phyloP scores from a whole-genome alignment of 306 rosid species.

The Acacia crassicarpa region DNA sequence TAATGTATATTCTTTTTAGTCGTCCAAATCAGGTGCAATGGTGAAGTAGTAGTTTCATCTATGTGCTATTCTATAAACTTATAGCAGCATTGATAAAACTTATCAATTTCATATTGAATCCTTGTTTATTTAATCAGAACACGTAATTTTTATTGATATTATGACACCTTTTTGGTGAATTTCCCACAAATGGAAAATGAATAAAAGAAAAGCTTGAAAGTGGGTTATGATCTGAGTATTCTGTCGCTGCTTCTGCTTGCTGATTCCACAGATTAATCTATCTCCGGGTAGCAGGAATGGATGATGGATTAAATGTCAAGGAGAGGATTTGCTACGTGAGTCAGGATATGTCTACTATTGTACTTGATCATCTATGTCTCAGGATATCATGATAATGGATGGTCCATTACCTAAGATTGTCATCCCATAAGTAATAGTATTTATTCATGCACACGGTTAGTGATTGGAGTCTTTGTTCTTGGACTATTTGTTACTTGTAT shows the following conservation, averaged over 20 bases:
- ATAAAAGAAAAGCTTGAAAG: not conserved
- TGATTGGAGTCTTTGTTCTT: conserved; percentile 14
- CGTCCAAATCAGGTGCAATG: conserved; percentile 3
- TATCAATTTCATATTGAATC: conserved; percentile 1
- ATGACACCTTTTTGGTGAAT: conserved; percentile 26
- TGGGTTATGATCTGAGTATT: conserved; percentile 18
- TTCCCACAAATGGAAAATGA: conserved; percentile 20
- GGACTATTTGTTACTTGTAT: conserved; percentile 18
- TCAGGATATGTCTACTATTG: conserved; percentile 24
- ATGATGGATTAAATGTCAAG: conserved; percentile 83
- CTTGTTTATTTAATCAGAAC: conserved; percentile 15
- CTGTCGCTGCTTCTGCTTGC: conserved; percentile 28
- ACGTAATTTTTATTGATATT: not conserved
- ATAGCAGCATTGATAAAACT: not conserved
- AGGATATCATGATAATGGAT: conserved; percentile 24
- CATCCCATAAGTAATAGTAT: not conserved
- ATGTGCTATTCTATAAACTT: not conserved
- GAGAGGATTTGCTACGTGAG: conserved; percentile 88
- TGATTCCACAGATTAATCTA: conserved; percentile 71
- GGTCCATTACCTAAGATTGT: conserved; percentile 23
- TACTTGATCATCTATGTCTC: conserved; percentile 27
- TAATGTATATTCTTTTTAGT: not conserved
- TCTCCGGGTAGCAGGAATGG: conserved; percentile 95
- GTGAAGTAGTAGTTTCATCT: conserved; percentile 10
- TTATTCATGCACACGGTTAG: conserved; percentile 22